These are phyloP conservation scores for Vitis labrusca DNA, from an alignment of 164 flowering plant genomes.

Conservation along the genomic window DNA sequence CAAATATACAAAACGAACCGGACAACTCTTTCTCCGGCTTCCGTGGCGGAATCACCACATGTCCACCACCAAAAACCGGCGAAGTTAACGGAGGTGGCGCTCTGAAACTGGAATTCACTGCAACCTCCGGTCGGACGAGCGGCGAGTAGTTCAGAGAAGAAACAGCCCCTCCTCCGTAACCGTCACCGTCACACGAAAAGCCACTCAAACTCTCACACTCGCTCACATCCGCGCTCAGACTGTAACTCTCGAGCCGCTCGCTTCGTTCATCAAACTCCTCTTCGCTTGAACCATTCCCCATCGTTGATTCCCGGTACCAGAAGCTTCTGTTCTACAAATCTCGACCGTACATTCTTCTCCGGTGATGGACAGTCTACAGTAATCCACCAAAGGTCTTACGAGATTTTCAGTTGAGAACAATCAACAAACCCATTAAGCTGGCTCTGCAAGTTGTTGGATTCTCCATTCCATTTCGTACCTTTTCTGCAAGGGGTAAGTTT, in stretches of 20 bases:
- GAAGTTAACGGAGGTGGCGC: constrained; percentile 21
- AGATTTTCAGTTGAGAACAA: no score
- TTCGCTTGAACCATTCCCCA: constrained; percentile 47
- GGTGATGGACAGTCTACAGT: no score
- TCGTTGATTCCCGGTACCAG: not conserved
- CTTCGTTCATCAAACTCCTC: constrained; percentile 41
- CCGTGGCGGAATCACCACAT: constrained; percentile 31
- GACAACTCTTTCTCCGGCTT: constrained; percentile 31
- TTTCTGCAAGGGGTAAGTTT: no score
- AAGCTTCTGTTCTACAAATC: not conserved
- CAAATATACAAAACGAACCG: constrained; percentile 20
- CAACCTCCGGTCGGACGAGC: not conserved
- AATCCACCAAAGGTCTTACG: no score
- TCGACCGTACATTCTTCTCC: not conserved
- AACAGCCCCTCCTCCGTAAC: constrained; percentile 28
- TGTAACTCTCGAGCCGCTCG: constrained; percentile 44
- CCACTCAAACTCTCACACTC: constrained; percentile 63
- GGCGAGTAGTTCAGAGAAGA: constrained; percentile 39
- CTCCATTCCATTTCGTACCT: no score
- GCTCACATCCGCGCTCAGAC: constrained; percentile 68
- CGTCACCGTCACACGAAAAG: constrained; percentile 29
- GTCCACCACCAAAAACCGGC: constrained; percentile 45
- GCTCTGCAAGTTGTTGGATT: no score
- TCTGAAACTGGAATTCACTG: constrained; percentile 16
- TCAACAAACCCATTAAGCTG: no score